Conservation (phyloP, 169 alveolate genomes). For the Eimeria tenella region DNA sequence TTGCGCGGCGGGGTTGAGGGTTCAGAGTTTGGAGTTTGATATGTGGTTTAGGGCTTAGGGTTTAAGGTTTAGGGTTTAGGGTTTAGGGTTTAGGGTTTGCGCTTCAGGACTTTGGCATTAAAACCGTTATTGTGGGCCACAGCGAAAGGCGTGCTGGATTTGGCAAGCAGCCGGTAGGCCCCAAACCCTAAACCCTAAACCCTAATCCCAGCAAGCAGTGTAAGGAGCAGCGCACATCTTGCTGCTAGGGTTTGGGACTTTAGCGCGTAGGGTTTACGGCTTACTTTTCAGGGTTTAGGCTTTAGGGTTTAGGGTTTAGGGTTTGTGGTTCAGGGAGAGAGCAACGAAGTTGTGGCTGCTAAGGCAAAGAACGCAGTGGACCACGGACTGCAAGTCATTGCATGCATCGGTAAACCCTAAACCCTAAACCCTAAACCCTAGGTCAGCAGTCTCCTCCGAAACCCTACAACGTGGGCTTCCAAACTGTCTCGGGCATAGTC, state of each 20-base stretch:
- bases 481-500: too few species aligned
- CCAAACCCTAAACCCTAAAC: not conserved
- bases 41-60: not conserved
- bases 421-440: not conserved
- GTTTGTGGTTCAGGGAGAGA: constrained; percentile 87
- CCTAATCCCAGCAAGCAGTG: too few species aligned
- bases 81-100: constrained; percentile 87
- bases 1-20: too few species aligned
- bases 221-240: too few species aligned
- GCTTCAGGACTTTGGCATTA: constrained; percentile 93
- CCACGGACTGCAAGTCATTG: constrained; percentile 91
- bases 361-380: constrained; percentile 87
- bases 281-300: too few species aligned
- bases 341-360: constrained; percentile 94
- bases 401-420: constrained; percentile 91
- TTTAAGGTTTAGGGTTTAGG: not conserved
- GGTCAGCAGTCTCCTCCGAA: too few species aligned
- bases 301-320: too few species aligned
- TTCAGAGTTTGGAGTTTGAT: not conserved
- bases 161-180: constrained; percentile 26
- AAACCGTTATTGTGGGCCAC: constrained; percentile 97
- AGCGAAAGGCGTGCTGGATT: constrained; percentile 93
- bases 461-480: too few species aligned
- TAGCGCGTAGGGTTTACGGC: too few species aligned
- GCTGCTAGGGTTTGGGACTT: too few species aligned